phyloP scores from a whole-genome alignment of 2,329 filamentous ascomycete genomes.

The Pseudocercospora crystallina region DNA sequence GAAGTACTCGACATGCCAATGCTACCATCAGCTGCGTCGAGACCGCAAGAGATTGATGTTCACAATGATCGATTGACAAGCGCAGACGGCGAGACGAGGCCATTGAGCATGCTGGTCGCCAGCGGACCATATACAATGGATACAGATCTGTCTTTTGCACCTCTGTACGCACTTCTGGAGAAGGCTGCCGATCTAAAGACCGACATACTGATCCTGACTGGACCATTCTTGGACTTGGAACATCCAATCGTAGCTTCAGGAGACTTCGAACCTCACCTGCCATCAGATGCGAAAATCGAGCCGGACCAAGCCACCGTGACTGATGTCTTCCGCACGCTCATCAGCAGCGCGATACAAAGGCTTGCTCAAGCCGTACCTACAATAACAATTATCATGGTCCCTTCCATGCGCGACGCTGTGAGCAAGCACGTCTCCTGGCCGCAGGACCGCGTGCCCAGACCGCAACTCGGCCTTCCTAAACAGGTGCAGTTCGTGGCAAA shows the following conservation, averaged over 20 bases:
- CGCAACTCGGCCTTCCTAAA: slow-evolving; percentile 76
- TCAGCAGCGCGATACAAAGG: slow-evolving; percentile 70
- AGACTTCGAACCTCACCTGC: slow-evolving; percentile 45
- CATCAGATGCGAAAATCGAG: slow-evolving; percentile 38
- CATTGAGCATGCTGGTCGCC: slow-evolving; percentile 74
- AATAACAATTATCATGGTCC: slow-evolving; percentile 78
- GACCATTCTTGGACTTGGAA: slow-evolving; percentile 88
- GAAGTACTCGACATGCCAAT: slow-evolving; percentile 75
- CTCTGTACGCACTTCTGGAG: slow-evolving; percentile 76
- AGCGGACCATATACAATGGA: slow-evolving; percentile 91
- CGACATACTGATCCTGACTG: slow-evolving; percentile 76
- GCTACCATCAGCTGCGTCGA: slow-evolving; percentile 71
- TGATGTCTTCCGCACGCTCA: slow-evolving; percentile 78
- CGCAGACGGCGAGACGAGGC: slow-evolving; percentile 60
- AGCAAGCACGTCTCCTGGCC: slow-evolving; percentile 87
- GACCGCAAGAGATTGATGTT: slow-evolving; percentile 62
- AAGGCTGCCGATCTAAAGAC: slow-evolving; percentile 72
- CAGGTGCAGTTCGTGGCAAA: slow-evolving; percentile 78
- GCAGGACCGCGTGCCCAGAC: slow-evolving; percentile 67
- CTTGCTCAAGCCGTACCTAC: slow-evolving; percentile 70
- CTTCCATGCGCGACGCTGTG: slow-evolving; percentile 78
- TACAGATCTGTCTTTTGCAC: slow-evolving; percentile 86
- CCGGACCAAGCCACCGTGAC: slow-evolving; percentile 76
- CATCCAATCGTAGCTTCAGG: slow-evolving; percentile 76
- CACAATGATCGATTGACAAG: slow-evolving; percentile 68